Conservation (phyloP, 805 yeast species). For the Nakazawaea ishiwadae region DNA sequence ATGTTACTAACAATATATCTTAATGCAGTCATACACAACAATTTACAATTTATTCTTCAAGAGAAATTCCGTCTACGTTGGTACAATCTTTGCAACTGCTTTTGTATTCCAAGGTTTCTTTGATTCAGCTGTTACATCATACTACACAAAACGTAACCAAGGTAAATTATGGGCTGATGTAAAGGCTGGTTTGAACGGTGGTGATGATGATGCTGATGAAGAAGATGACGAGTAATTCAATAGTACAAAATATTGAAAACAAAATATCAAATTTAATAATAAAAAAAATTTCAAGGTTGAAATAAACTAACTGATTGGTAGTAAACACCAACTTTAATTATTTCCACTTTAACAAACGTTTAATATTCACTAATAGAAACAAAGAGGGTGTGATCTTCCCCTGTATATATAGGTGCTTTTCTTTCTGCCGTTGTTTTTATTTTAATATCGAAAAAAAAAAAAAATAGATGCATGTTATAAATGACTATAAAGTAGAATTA, state of each 20-base stretch:
- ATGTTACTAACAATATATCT: no score
- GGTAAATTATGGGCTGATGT: conserved; percentile 87
- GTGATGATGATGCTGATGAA: conserved; percentile 55
- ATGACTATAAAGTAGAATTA: neutral
- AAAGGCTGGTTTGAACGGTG: conserved; percentile 51
- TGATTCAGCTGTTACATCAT: conserved; percentile 59
- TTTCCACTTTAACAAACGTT: no score
- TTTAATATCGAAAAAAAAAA: no score
- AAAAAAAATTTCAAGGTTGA: no score
- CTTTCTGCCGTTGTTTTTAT: neutral
- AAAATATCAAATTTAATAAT: no score
- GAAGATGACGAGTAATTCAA: conserved; percentile 42
- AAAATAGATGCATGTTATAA: neutral
- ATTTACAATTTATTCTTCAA: conserved; percentile 69
- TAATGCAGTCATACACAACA: conserved; percentile 34
- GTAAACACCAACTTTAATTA: no score
- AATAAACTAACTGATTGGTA: no score
- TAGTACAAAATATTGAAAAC: no score
- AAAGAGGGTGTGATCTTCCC: neutral
- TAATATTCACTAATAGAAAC: no score
- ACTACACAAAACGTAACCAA: conserved; percentile 75
- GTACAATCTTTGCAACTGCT: conserved; percentile 76
- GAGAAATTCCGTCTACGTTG: conserved; percentile 88
- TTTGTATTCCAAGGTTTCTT: conserved; percentile 80
- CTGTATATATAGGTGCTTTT: neutral